Base-by-base conservation (phyloP, 805 yeast species). In the Metschnikowia peoriensis region DNA sequence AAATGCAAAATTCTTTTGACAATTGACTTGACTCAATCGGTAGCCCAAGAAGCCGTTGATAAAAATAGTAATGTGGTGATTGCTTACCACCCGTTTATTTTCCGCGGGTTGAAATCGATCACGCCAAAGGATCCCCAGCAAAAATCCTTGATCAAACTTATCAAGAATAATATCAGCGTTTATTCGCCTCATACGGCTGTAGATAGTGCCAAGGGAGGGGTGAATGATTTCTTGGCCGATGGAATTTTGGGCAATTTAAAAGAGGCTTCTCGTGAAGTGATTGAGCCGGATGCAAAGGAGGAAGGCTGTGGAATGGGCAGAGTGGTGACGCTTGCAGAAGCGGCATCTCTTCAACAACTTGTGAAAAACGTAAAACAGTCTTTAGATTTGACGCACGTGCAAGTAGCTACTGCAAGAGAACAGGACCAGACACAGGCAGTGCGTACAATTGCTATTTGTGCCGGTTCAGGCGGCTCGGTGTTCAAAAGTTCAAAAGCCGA, bases 121-220 rank as follows among this genome's bases (percentile, higher is more conserved):
- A 79, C 84, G 2, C 63, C 68, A 1, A 47, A 61, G 2, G 87
- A 90, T 61, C 86, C 97, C 0, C 98, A 94, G 66, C 97, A 94
- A 64, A 70, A 70, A 22, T 88, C 96, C 6, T 73, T 93, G 49
- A 67, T 93, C 39, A 79, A 80, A 50, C 76, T 94, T 61, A 85
- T 90, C 48, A 85, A 84, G 58, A 78, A 84, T 53, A 88, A 89
- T n/a, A 81, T 94, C 51, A 82, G 91, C 46, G 99, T 94, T 1
- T 94, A 94, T 67, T 86, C 86, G 50, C 99, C 99, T 28, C 99
- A 94, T 65, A 93, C 99, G 0, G 91, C 98, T 0, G 88, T 94
- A 4, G 99, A 94, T 69, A 93, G 97, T 27, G 94, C 94, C 9
- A 68, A 70, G 11, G 88, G 86, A n/a, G 99, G 99, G 22, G 97